Evolutionary conservation across 176 grass and related monocot species (phyloP).

Genomic region (Puccinellia tenuiflora): DNA sequence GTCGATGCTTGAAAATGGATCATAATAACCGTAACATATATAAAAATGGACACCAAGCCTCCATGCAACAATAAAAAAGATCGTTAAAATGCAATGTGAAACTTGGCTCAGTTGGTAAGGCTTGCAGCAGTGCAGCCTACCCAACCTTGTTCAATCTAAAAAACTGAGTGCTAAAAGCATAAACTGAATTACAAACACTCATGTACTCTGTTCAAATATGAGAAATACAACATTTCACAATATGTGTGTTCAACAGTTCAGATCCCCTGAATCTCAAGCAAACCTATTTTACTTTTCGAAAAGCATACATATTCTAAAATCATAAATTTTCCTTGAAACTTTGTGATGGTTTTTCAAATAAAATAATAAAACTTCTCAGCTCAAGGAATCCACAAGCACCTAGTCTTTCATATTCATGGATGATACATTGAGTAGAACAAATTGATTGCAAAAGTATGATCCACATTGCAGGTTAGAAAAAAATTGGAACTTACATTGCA

Average conservation of each 20-base stretch:
- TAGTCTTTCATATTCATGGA: too few species aligned
- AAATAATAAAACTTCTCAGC: too few species aligned
- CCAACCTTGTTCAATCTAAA: neutral
- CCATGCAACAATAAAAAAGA: neutral
- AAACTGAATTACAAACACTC: neutral
- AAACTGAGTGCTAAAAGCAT: neutral
- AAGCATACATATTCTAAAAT: too few species aligned
- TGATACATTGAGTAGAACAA: too few species aligned
- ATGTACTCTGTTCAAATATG: neutral
- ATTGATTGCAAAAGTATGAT: too few species aligned
- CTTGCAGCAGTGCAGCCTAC: neutral
- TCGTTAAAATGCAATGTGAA: neutral
- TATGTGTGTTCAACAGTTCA: neutral
- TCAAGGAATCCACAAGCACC: too few species aligned
- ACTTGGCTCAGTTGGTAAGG: neutral
- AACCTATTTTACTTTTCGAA: neutral
- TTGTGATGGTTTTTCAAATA: too few species aligned
- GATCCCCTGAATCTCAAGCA: neutral
- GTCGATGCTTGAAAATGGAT: neutral
- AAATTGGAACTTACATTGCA: too few species aligned
- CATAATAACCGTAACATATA: neutral
- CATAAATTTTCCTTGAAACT: too few species aligned
- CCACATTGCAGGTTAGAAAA: too few species aligned
- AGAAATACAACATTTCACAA: neutral
- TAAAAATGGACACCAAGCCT: neutral